Conservation (phyloP, 306 rosid species). For the Quercus variabilis region DNA sequence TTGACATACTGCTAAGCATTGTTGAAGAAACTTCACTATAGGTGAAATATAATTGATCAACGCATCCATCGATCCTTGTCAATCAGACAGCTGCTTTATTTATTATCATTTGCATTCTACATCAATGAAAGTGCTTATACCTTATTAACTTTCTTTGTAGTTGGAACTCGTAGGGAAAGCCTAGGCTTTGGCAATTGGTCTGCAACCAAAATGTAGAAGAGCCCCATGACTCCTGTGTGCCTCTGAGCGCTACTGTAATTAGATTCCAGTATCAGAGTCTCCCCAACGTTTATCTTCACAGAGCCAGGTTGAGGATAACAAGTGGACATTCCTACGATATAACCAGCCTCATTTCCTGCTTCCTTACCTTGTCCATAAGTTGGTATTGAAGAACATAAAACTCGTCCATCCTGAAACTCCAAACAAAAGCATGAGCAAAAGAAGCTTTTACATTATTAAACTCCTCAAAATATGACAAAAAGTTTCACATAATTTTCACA, state of each 20-base stretch:
- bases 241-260: slow-evolving; percentile 33
- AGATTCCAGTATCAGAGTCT: slow-evolving; percentile 47
- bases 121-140: not conserved
- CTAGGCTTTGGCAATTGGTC: slow-evolving; percentile 43
- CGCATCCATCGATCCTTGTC: not conserved
- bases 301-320: slow-evolving; percentile 73
- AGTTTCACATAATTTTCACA: not conserved
- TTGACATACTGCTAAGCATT: not conserved
- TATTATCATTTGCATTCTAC: not conserved
- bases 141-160: not conserved
- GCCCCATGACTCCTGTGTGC: slow-evolving; percentile 79
- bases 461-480: not conserved
- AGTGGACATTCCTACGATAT: slow-evolving; percentile 79
- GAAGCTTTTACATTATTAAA: not conserved
- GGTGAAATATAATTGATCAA: not conserved
- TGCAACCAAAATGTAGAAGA: slow-evolving; percentile 64
- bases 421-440: slow-evolving; percentile 4
- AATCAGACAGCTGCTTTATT: not conserved
- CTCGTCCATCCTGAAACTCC: slow-evolving; percentile 56
- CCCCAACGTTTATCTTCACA: slow-evolving; percentile 52
- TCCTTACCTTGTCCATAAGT: slow-evolving; percentile 63
- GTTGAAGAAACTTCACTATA: not conserved
- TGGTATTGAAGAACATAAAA: slow-evolving; percentile 66
- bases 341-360: slow-evolving; percentile 63
- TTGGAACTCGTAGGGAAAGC: slow-evolving; percentile 21